Base-by-base conservation (phyloP, 2,329 filamentous ascomycete species). In the Dothideomycetes sp. region DNA sequence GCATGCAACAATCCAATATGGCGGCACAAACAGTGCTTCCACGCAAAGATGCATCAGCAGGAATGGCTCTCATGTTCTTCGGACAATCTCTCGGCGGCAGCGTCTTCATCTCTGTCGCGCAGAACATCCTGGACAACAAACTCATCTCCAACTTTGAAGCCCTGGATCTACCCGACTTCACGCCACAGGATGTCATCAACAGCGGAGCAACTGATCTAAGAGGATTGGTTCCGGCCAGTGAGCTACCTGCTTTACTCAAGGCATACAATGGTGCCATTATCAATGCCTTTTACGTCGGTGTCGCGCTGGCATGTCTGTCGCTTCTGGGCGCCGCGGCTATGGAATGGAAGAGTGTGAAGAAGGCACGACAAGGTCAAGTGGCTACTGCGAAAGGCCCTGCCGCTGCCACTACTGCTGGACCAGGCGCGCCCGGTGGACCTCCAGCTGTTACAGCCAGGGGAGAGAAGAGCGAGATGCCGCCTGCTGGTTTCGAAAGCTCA, bases 341-440 rank as follows among this genome's bases (percentile, higher is more conserved):
- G 50, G 72, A 82, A 59, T 83, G 78, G 78, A 71, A 66, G 54
- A 77, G 64, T 47, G 76, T 84, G 51, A 83, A 82, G 65, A 75
- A 73, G 50, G 63, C 64, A 52, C 54, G 58, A 36, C 17, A n/a
- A 12, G 15, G 22, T 12, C 22, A 27, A 12, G 12, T 27, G 22
- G 22, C 22, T 7, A 27, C 22, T 27, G 22, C 22, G n/a, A 48
- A n/a, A 12, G 15, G 22, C 22, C 22, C 7, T 7, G 12, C 12
- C 7, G 22, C 22, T 7, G 12, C 22, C 12, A 12, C 22, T 19
- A 17, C 29, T 5, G 40, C 10, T 10, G 36, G n/a, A 30, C 9
- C 14, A 4, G 27, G 15, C 5, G 19, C 15, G 15, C 19, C 15
- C 19, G 19, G 22, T 27, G 22, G 22, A n/a, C n/a, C n/a, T n/a